Evolutionary conservation across 257 asterid species (phyloP).

Genomic region (Capsicum baccatum): DNA sequence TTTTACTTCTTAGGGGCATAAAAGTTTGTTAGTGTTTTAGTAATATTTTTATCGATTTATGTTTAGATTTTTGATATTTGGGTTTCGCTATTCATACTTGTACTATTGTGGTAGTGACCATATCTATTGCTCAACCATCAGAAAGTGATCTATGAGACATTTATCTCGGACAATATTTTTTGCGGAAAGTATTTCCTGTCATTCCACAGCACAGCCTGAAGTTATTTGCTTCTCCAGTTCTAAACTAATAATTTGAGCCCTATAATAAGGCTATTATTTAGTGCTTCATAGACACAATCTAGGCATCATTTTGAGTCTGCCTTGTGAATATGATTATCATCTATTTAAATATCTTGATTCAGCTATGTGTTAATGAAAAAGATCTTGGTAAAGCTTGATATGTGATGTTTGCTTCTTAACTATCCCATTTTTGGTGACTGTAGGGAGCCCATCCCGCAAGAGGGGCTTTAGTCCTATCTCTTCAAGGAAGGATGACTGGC

Average conservation of each 20-base stretch:
- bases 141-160: neutral
- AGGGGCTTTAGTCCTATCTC: constrained; percentile 62
- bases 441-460: constrained; percentile 70
- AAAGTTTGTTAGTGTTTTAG: neutral
- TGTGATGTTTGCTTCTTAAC: constrained; percentile 22
- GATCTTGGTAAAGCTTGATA: neutral
- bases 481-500: constrained; percentile 56
- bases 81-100: neutral
- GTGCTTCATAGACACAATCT: neutral
- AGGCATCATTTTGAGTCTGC: neutral
- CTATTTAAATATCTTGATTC: neutral
- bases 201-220: neutral
- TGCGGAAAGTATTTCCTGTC: neutral
- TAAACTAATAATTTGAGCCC: neutral
- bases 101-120: neutral
- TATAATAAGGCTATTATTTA: neutral
- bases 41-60: too few relatives aligned
- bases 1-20: neutral
- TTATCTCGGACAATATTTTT: neutral
- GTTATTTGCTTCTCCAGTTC: constrained; percentile 16
- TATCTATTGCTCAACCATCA: neutral
- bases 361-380: neutral
- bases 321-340: constrained; percentile 9
- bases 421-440: constrained; percentile 45
- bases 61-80: neutral